A percentile compares a stretch with the other conserved stretches of the same genome.
Conservation (phyloP, 2,329 filamentous ascomycete genomes). For the Escovopsis sp. region DNA sequence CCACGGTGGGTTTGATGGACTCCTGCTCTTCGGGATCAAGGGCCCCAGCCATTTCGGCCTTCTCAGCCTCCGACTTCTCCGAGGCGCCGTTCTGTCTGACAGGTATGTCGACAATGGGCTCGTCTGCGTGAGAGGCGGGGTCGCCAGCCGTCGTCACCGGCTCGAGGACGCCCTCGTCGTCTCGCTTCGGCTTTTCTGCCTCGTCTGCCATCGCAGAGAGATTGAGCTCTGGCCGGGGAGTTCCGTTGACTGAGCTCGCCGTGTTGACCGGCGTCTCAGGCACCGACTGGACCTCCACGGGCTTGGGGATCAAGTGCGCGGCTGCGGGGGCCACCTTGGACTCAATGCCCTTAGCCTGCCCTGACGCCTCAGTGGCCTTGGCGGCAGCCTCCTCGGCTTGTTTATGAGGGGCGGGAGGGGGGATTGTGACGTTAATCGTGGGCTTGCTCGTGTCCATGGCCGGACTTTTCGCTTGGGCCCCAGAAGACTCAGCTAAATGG, state of each 20-base stretch:
- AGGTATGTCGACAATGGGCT: slow-evolving; percentile 4
- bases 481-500: slow-evolving; percentile 6
- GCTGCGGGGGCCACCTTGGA: slow-evolving; percentile 1
- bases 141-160: slow-evolving; percentile 10
- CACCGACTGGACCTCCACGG: slow-evolving; percentile 21
- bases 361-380: neutral
- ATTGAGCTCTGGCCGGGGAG: slow-evolving; percentile 20
- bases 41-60: slow-evolving; percentile 8
- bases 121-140: slow-evolving; percentile 10
- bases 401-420: slow-evolving; percentile 6
- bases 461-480: slow-evolving; percentile 15
- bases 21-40: slow-evolving; percentile 2
- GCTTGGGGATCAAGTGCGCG: slow-evolving; percentile 13
- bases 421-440: neutral
- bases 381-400: neutral
- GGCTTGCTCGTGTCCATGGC: slow-evolving; percentile 11
- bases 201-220: slow-evolving; percentile 15
- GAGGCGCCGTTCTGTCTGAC: slow-evolving; percentile 3
- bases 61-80: neutral
- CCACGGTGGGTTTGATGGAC: neutral
- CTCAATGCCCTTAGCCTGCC: slow-evolving; percentile 1
- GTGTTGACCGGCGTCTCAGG: slow-evolving; percentile 22
- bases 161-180: slow-evolving; percentile 13
- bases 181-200: slow-evolving; percentile 12
- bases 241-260: slow-evolving; percentile 20